A percentile compares a stretch with the other conserved stretches of the same genome.
Conservation (phyloP, 176 grass and related monocot genomes). For the Puccinellia tenuiflora region DNA sequence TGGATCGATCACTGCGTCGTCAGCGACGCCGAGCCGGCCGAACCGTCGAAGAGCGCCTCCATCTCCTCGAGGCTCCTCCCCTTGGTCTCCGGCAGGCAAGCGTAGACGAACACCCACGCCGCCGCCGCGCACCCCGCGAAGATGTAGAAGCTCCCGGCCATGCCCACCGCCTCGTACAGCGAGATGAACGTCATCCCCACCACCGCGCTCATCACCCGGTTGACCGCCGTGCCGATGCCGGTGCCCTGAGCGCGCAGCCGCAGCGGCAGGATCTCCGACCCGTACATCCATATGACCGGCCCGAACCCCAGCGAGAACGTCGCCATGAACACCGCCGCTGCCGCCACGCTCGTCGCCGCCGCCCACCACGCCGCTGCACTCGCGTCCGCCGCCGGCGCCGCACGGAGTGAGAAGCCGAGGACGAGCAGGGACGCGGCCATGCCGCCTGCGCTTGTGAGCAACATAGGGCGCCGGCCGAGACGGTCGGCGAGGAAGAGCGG, state of each 20-base stretch:
- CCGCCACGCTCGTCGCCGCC: neutral
- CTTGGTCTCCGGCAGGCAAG: constrained; percentile 60
- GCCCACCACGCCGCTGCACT: constrained; percentile 1
- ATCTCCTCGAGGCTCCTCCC: constrained; percentile 70
- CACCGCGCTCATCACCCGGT: constrained; percentile 49
- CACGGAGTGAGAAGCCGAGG: constrained; percentile 13
- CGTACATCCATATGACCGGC: constrained; percentile 53
- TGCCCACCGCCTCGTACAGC: constrained; percentile 41
- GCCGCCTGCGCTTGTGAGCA: constrained; percentile 46
- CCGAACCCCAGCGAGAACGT: constrained; percentile 59
- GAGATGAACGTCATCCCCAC: constrained; percentile 60
- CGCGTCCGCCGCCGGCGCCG: neutral
- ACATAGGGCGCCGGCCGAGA: constrained; percentile 56
- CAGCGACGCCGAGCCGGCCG: neutral
- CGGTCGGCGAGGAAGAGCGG: constrained; percentile 51
- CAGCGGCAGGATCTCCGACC: constrained; percentile 56
- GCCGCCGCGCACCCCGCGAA: constrained; percentile 25
- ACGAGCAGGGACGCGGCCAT: constrained; percentile 42
- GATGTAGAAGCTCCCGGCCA: constrained; percentile 59
- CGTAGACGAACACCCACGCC: constrained; percentile 50
- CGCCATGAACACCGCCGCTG: constrained; percentile 35
- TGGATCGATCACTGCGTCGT: neutral
- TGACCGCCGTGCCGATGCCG: constrained; percentile 39
- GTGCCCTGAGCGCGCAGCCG: constrained; percentile 47
- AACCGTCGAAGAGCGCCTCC: constrained; percentile 50